phyloP scores from a whole-genome alignment of 2,329 filamentous ascomycete species.

The Ophiostoma montium region DNA sequence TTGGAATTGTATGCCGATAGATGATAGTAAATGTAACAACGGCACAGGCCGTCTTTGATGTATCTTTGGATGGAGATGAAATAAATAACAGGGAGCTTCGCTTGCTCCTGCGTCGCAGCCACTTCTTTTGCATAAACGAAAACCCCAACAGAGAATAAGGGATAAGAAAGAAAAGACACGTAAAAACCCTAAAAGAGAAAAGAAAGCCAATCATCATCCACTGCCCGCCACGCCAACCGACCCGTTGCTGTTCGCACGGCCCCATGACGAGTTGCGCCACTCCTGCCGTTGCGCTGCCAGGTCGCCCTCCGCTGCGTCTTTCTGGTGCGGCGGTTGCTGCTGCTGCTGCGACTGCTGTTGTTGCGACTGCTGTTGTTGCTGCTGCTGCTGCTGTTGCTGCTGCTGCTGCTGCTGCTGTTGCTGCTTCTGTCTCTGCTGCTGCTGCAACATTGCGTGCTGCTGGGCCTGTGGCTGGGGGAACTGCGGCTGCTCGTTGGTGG shows the following conservation, averaged over 20 bases:
- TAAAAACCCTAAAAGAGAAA: neutral
- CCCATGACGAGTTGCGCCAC: slow-evolving; percentile 44
- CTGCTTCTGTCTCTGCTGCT: too few relatives aligned
- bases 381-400: slow-evolving; percentile 18
- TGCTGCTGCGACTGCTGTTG: neutral
- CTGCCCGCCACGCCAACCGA: slow-evolving; percentile 35
- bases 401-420: neutral
- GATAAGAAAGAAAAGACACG: neutral
- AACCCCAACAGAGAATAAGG: neutral
- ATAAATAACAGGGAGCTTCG: neutral
- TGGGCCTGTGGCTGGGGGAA: slow-evolving; percentile 19
- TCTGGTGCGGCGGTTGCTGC: slow-evolving; percentile 9
- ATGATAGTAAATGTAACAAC: too few relatives aligned
- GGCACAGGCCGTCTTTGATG: too few relatives aligned
- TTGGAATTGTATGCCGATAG: neutral
- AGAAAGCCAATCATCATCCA: slow-evolving; percentile 16
- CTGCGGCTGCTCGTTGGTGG: slow-evolving; percentile 26
- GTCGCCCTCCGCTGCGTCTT: neutral
- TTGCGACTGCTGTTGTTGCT: slow-evolving; percentile 20
- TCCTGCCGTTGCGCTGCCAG: slow-evolving; percentile 29
- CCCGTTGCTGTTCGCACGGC: slow-evolving; percentile 33
- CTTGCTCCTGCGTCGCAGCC: too few relatives aligned
- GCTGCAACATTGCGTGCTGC: neutral
- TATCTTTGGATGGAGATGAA: neutral
- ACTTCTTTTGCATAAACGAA: neutral